These are phyloP conservation scores for Monosporascus sp. DNA, from an alignment of 2,329 filamentous ascomycete genomes.

Conservation along the genomic window DNA sequence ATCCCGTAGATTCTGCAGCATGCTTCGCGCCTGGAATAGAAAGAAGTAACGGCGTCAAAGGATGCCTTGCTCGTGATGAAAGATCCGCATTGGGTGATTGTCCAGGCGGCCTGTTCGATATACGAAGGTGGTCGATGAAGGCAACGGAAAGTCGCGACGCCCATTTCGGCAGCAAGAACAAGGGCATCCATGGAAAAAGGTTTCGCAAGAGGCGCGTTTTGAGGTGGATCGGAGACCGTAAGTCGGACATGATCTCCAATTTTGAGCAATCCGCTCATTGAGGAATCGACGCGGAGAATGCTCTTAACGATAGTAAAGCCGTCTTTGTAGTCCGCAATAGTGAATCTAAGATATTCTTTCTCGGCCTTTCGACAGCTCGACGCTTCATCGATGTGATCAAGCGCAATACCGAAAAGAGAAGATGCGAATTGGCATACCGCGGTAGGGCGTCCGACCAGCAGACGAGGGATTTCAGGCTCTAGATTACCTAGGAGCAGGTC, in stretches of 20 bases:
- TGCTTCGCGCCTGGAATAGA: constrained; percentile 21
- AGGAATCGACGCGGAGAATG: constrained; percentile 23
- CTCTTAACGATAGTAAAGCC: constrained; percentile 22
- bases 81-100: constrained; percentile 30
- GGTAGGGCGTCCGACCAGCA: constrained; percentile 21
- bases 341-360: constrained; percentile 9
- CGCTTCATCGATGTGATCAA: constrained; percentile 35
- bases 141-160: constrained; percentile 28
- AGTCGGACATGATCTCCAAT: constrained; percentile 30
- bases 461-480: constrained; percentile 23
- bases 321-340: constrained; percentile 3
- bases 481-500: constrained; percentile 27
- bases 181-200: constrained; percentile 33
- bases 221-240: constrained; percentile 24
- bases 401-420: constrained; percentile 29
- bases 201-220: constrained; percentile 21
- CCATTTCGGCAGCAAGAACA: constrained; percentile 25
- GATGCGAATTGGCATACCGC: constrained; percentile 24
- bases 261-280: constrained; percentile 13
- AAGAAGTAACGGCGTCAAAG: constrained; percentile 29
- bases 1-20: constrained; percentile 25
- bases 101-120: constrained; percentile 31
- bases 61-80: constrained; percentile 36
- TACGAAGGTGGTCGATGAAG: constrained; percentile 32
- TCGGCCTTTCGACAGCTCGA: background rate